Evolutionary conservation across 2,329 filamentous ascomycete species (phyloP).

Genomic region (Alternaria ethzedia): DNA sequence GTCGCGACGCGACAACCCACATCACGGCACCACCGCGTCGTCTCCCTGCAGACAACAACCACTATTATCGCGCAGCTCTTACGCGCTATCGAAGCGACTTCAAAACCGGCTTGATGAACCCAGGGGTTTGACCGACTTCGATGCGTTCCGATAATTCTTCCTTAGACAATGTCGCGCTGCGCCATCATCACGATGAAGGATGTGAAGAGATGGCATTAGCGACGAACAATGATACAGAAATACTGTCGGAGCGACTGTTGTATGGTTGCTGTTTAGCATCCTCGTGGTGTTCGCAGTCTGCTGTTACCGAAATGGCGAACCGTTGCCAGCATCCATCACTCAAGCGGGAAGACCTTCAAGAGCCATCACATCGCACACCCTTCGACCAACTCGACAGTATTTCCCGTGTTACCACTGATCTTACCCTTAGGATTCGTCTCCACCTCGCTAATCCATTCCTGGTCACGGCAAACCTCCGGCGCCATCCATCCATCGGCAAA

Average conservation of each 20-base stretch:
- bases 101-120: rapidly evolving
- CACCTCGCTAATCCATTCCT: background rate
- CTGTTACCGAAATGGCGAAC: background rate
- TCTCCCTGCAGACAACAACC: background rate
- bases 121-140: background rate
- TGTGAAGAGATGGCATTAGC: background rate
- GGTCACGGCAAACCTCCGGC: background rate
- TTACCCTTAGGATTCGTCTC: background rate
- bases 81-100: background rate
- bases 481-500: background rate
- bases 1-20: background rate
- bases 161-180: background rate
- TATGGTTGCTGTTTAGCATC: background rate
- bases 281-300: background rate
- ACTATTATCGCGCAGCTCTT: background rate
- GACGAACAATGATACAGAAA: background rate
- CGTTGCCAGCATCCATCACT: background rate
- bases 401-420: rapidly evolving
- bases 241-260: background rate
- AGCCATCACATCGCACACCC: background rate
- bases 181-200: too few species aligned
- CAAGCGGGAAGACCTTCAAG: background rate
- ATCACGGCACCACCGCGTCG: background rate
- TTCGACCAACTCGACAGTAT: background rate
- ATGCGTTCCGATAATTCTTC: background rate